Evolutionary conservation across 2,329 filamentous ascomycete genomes (phyloP).

Genomic region (Aspergillus sp.): DNA sequence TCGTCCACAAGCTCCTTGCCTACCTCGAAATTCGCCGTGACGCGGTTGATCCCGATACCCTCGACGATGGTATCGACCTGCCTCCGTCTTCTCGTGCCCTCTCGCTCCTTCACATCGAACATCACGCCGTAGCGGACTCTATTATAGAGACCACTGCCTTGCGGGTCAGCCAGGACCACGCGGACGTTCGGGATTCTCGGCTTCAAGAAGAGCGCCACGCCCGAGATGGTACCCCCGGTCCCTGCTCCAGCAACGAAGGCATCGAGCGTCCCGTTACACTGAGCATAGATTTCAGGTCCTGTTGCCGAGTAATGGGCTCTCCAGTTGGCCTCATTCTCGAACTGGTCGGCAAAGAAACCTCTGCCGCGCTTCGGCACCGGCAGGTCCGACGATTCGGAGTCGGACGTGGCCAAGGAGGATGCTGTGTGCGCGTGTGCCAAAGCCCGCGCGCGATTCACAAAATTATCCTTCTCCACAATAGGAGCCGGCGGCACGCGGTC

Average conservation of each 20-base stretch:
- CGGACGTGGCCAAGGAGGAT: slow-evolving; percentile 17
- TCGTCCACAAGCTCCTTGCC: slow-evolving; percentile 86
- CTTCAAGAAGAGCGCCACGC: slow-evolving; percentile 81
- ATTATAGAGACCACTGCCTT: slow-evolving; percentile 91
- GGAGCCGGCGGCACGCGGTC: slow-evolving; percentile 87
- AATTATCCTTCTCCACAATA: slow-evolving; percentile 90
- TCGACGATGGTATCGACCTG: slow-evolving; percentile 97
- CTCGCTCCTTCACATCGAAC: slow-evolving; percentile 84
- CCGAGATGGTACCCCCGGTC: slow-evolving; percentile 89
- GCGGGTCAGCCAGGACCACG: slow-evolving; percentile 87
- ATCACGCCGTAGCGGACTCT: slow-evolving; percentile 91
- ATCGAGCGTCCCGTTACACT: slow-evolving; percentile 72
- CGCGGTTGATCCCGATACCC: slow-evolving; percentile 89
- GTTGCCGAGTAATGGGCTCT: slow-evolving; percentile 77
- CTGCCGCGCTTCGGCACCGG: slow-evolving; percentile 56
- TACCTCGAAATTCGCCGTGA: slow-evolving; percentile 90
- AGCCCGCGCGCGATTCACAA: slow-evolving; percentile 83
- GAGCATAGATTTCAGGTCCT: slow-evolving; percentile 82
- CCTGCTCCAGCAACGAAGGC: slow-evolving; percentile 93
- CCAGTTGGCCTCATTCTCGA: slow-evolving; percentile 89
- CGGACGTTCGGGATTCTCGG: slow-evolving; percentile 62
- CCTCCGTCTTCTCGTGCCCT: slow-evolving; percentile 82
- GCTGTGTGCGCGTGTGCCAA: slow-evolving; percentile 72
- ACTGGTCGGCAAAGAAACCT: slow-evolving; percentile 95
- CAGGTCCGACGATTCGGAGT: slow-evolving; percentile 15